A percentile compares a stretch with the other conserved stretches of the same genome.
Evolutionary conservation across 169 alveolate genomes (phyloP).

Genomic region (Fabrea salina): DNA sequence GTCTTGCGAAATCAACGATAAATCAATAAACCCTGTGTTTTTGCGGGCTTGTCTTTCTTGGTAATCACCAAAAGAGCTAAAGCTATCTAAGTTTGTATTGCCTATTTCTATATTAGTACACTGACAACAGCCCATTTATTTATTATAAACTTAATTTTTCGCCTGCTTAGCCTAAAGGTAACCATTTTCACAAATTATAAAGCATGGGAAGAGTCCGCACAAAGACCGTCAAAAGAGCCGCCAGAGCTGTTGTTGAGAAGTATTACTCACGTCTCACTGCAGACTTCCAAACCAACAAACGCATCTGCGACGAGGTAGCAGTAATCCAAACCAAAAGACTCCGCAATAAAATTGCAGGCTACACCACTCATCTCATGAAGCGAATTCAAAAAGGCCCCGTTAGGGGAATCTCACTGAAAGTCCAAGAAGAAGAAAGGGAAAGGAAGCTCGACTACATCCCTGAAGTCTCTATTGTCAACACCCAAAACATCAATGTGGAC

Average conservation of each 20-base stretch:
- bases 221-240: constrained; percentile 99
- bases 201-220: constrained; percentile 99
- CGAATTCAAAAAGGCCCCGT: constrained; percentile 99
- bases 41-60: no score
- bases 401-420: constrained; percentile 98
- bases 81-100: no score
- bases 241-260: constrained; percentile 98
- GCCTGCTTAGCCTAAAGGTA: no score
- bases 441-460: constrained; percentile 92
- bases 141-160: no score
- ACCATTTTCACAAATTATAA: no score
- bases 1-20: no score
- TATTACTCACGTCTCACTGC: constrained; percentile 94
- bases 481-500: not conserved
- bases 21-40: no score
- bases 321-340: constrained; percentile 97
- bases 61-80: no score
- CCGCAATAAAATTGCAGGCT: constrained; percentile 97
- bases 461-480: constrained; percentile 3
- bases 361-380: constrained; percentile 93
- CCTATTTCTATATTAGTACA: no score
- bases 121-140: no score
- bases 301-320: constrained; percentile 99
- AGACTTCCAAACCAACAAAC: constrained; percentile 99
- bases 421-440: constrained; percentile 99